A percentile compares a stretch with the other conserved stretches of the same genome.
These are phyloP conservation scores for Candida tropicalis DNA, from an alignment of 1,139 yeast species.

Conservation along the genomic window DNA sequence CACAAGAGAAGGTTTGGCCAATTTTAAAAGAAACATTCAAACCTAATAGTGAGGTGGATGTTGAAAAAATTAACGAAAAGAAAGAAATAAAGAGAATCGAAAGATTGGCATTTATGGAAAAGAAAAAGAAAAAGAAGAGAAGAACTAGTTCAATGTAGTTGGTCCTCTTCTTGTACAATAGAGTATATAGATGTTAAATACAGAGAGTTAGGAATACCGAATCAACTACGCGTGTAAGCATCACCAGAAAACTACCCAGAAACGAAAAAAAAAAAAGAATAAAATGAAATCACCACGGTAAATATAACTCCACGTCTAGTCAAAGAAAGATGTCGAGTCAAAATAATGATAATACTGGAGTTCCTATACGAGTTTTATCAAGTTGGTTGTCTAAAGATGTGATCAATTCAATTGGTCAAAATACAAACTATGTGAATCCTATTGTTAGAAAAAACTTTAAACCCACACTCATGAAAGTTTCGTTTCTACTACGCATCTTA, in stretches of 20 bases:
- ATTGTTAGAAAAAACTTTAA: slow-evolving; percentile 22
- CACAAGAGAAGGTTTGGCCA: slow-evolving; percentile 17
- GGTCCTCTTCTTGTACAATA: not conserved
- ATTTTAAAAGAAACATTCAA: slow-evolving; percentile 11
- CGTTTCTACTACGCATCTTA: slow-evolving; percentile 34
- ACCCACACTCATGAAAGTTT: slow-evolving; percentile 14
- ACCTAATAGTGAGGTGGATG: slow-evolving; percentile 12
- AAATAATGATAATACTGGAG: slow-evolving; percentile 13
- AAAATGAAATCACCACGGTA: no score
- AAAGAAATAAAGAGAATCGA: slow-evolving; percentile 40
- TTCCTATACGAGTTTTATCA: slow-evolving; percentile 26
- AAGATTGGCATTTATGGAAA: slow-evolving; percentile 24
- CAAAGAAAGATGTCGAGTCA: no score
- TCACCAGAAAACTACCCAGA: no score
- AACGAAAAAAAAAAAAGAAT: no score
- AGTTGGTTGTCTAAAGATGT: slow-evolving; percentile 26
- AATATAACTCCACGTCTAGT: no score
- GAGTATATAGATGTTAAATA: no score
- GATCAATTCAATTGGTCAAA: slow-evolving; percentile 10
- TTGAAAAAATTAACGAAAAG: slow-evolving; percentile 32
- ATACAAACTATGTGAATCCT: slow-evolving; percentile 16
- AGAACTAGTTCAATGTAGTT: slow-evolving; percentile 4
- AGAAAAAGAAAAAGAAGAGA: slow-evolving; percentile 15
- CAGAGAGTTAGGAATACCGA: no score
- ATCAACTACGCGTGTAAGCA: no score